These are phyloP conservation scores for Argentina anserina DNA, from an alignment of 306 rosid species.

Conservation along the genomic window DNA sequence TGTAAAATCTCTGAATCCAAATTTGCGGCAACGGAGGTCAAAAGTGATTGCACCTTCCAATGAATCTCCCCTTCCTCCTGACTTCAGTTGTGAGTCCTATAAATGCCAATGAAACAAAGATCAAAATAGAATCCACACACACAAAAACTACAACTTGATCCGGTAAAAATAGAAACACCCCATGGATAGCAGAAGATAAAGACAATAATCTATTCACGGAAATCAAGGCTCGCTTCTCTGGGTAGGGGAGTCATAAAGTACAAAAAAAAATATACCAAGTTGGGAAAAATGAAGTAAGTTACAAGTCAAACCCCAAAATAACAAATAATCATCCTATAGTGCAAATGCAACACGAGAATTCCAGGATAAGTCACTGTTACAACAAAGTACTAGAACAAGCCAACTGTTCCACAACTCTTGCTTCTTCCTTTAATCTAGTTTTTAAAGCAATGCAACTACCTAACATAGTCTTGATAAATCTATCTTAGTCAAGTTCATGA, in stretches of 20 bases:
- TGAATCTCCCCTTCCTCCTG: slow-evolving; percentile 78
- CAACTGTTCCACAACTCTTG: background rate
- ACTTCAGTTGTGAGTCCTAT: slow-evolving; percentile 82
- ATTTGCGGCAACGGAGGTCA: slow-evolving; percentile 26
- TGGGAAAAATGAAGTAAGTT: background rate
- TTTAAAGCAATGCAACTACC: background rate
- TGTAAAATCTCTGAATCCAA: slow-evolving; percentile 13
- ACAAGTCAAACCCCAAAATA: background rate
- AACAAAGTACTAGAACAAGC: background rate
- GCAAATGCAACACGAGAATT: no score
- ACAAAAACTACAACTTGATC: background rate
- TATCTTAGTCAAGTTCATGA: no score
- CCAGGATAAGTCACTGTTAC: no score
- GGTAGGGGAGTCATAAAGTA: background rate
- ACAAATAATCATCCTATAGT: no score
- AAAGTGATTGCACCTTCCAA: slow-evolving; percentile 61
- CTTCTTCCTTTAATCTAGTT: background rate
- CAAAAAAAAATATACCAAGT: background rate
- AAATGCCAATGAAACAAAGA: slow-evolving; percentile 26
- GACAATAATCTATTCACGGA: background rate
- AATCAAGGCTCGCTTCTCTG: background rate
- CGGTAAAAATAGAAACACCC: background rate
- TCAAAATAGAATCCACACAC: background rate
- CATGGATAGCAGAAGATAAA: background rate
- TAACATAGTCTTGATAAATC: background rate